These are phyloP conservation scores for Metschnikowia peoriensis DNA, from an alignment of 805 yeast genomes.

Conservation along the genomic window DNA sequence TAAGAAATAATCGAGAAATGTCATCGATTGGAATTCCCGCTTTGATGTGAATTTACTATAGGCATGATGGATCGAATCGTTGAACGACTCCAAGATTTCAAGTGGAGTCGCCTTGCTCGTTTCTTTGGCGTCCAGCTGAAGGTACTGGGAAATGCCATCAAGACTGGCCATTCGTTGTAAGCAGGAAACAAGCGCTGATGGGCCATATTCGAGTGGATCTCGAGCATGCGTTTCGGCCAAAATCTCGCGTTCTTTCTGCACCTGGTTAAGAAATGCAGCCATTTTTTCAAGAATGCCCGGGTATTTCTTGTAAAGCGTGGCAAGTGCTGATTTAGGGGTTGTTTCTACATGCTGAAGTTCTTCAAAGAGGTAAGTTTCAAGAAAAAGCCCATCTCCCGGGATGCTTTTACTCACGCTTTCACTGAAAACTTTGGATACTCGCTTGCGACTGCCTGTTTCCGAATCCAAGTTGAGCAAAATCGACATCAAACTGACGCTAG, in stretches of 20 bases:
- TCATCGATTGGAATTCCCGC: slow-evolving; percentile 6
- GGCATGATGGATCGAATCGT: slow-evolving; percentile 17
- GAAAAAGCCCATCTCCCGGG: slow-evolving; percentile 6
- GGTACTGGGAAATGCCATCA: slow-evolving; percentile 7
- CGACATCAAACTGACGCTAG: slow-evolving; percentile 33
- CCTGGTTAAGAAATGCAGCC: slow-evolving; percentile 13
- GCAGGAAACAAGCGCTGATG: slow-evolving; percentile 12
- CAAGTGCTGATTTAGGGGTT: neutral
- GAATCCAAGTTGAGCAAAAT: slow-evolving; percentile 27
- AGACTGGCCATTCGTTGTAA: slow-evolving; percentile 13
- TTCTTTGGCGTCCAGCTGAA: slow-evolving; percentile 2
- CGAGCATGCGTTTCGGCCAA: slow-evolving; percentile 6
- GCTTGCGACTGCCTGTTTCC: slow-evolving; percentile 19
- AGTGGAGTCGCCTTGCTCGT: slow-evolving; percentile 6
- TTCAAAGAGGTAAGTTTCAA: slow-evolving; percentile 14
- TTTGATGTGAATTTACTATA: slow-evolving; percentile 6
- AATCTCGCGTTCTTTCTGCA: slow-evolving; percentile 12
- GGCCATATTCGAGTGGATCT: slow-evolving; percentile 11
- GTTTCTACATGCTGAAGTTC: slow-evolving; percentile 6
- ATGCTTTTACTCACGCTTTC: slow-evolving; percentile 9
- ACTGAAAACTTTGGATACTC: slow-evolving; percentile 31
- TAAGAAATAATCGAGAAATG: slow-evolving; percentile 40
- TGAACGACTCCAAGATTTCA: slow-evolving; percentile 14
- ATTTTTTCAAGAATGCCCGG: slow-evolving; percentile 10
- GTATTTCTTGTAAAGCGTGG: slow-evolving; percentile 10